These are phyloP conservation scores for Candida tallmaniae DNA, from an alignment of 805 yeast genomes.

Conservation along the genomic window DNA sequence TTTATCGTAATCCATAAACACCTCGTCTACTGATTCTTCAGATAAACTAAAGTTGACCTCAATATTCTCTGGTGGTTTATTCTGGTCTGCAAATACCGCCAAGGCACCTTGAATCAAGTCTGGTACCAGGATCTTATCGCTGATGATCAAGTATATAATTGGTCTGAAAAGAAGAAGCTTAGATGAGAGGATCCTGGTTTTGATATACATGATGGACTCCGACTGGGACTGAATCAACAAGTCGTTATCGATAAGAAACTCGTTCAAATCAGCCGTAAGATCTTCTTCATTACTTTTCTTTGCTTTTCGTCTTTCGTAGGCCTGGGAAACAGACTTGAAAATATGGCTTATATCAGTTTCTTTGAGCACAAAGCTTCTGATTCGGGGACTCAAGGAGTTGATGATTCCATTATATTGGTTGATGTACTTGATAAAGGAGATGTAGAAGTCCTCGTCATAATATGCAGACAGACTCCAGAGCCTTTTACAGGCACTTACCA, in stretches of 20 bases:
- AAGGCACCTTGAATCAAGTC: slow-evolving; percentile 26
- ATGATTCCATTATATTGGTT: slow-evolving; percentile 36
- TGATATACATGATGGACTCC: slow-evolving; percentile 34
- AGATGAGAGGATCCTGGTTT: slow-evolving; percentile 31
- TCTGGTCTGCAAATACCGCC: slow-evolving; percentile 11
- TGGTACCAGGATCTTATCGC: slow-evolving; percentile 22
- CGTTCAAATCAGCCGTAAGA: slow-evolving; percentile 23
- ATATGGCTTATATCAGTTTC: slow-evolving; percentile 29
- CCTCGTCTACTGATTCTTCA: slow-evolving; percentile 2
- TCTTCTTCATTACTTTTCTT: slow-evolving; percentile 1
- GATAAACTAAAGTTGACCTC: slow-evolving; percentile 2
- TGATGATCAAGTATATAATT: slow-evolving; percentile 25
- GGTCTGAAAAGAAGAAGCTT: slow-evolving; percentile 32
- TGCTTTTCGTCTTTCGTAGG: slow-evolving; percentile 15
- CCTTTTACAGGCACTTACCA: slow-evolving; percentile 7
- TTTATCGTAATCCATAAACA: slow-evolving; percentile 10
- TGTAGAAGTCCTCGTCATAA: slow-evolving; percentile 20
- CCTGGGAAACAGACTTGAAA: slow-evolving; percentile 21
- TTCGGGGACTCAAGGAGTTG: slow-evolving; percentile 30
- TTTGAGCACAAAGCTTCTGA: slow-evolving; percentile 27
- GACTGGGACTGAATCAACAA: slow-evolving; percentile 29
- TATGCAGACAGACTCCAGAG: slow-evolving; percentile 25
- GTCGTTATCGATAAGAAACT: slow-evolving; percentile 31
- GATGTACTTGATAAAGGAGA: slow-evolving; percentile 24
- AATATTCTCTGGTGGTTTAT: background rate